Conservation (phyloP, 1,139 yeast genomes). For the Groenewaldozyma auringiensis region DNA sequence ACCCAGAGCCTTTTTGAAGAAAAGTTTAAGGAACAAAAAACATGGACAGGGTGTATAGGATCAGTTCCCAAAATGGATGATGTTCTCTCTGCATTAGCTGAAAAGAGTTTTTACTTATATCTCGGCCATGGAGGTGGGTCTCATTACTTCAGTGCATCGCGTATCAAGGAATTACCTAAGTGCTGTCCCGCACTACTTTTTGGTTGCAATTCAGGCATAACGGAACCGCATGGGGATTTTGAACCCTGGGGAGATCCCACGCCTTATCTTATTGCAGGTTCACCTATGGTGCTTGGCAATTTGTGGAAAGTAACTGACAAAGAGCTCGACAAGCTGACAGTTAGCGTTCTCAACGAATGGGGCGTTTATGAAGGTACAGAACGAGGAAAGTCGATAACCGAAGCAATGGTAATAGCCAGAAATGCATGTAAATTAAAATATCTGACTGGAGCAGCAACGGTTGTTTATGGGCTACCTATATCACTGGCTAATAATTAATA, state of each 20-base stretch:
- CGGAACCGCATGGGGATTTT: constrained; percentile 51
- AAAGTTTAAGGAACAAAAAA: constrained; percentile 33
- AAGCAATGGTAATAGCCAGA: constrained; percentile 40
- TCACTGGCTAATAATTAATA: constrained; percentile 6
- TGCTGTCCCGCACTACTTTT: constrained; percentile 77
- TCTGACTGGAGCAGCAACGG: constrained; percentile 77
- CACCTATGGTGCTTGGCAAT: constrained; percentile 77
- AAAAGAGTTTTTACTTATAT: constrained; percentile 56
- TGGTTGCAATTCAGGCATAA: constrained; percentile 85
- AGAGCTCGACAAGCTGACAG: constrained; percentile 77
- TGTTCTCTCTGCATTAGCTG: constrained; percentile 35
- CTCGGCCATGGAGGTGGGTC: constrained; percentile 97
- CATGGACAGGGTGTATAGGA: constrained; percentile 54
- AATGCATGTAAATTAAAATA: constrained; percentile 24
- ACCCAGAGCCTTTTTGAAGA: constrained; percentile 58
- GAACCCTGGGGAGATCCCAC: constrained; percentile 73
- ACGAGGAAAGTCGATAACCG: constrained; percentile 46
- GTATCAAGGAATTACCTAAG: constrained; percentile 37
- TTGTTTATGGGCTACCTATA: constrained; percentile 68
- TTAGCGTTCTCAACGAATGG: constrained; percentile 51
- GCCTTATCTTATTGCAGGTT: constrained; percentile 70
- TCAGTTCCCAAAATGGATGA: constrained; percentile 49
- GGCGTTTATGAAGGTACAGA: constrained; percentile 39
- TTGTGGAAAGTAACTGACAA: constrained; percentile 97
- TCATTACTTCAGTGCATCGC: constrained; percentile 53